These are phyloP conservation scores for Phaseolus lunatus DNA, from an alignment of 306 rosid genomes.

Conservation along the genomic window DNA sequence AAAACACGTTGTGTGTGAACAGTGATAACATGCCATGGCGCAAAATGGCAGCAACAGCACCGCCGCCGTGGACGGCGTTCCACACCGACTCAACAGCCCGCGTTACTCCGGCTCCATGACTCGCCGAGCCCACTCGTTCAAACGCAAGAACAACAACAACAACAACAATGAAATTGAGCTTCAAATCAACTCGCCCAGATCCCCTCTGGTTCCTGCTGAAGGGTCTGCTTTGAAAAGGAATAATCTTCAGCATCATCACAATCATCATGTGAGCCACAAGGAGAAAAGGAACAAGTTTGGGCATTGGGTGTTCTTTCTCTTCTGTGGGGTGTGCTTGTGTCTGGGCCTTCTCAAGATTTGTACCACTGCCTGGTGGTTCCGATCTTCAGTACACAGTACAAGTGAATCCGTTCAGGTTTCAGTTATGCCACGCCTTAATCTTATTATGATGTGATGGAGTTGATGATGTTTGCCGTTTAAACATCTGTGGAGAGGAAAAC, in stretches of 20 bases:
- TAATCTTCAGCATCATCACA: constrained; percentile 41
- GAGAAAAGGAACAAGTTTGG: constrained; percentile 65
- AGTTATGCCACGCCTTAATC: no score
- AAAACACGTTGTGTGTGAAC: neutral
- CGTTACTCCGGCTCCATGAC: constrained; percentile 80
- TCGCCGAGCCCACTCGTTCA: constrained; percentile 92
- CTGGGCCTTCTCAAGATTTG: constrained; percentile 77
- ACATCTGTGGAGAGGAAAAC: no score
- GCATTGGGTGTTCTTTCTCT: constrained; percentile 76
- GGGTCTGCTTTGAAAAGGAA: constrained; percentile 58
- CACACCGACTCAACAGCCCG: constrained; percentile 81
- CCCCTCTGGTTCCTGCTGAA: constrained; percentile 38
- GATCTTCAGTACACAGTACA: constrained; percentile 58
- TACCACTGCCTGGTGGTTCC: constrained; percentile 76
- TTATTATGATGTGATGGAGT: no score
- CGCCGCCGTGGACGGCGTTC: constrained; percentile 57
- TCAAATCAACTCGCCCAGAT: constrained; percentile 60
- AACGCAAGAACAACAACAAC: constrained; percentile 60
- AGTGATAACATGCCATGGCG: neutral
- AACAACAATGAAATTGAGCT: constrained; percentile 63
- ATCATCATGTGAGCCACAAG: constrained; percentile 55
- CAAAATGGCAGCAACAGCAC: neutral
- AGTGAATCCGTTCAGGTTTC: constrained; percentile 58
- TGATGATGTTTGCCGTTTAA: neutral
- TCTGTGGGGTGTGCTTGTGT: constrained; percentile 78